phyloP scores from a whole-genome alignment of 2,329 filamentous ascomycete species.

The Graphilbum sp. region DNA sequence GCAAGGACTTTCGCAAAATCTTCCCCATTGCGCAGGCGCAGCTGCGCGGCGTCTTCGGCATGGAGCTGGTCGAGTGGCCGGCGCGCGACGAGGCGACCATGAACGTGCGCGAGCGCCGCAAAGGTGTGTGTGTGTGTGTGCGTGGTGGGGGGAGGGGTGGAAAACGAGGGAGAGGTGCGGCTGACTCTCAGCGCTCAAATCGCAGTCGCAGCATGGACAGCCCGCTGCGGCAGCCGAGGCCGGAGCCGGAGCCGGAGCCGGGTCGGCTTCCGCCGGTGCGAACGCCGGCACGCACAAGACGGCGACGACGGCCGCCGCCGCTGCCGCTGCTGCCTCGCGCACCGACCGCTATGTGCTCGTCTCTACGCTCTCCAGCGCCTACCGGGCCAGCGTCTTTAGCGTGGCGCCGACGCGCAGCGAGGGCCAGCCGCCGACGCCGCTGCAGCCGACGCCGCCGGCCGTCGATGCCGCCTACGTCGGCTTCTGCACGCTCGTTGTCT shows the following conservation, averaged over 20 bases:
- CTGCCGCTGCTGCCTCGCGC: conserved; percentile 1
- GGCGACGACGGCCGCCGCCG: neutral
- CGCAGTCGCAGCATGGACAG: no score
- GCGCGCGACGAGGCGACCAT: conserved; percentile 66
- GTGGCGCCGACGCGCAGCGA: neutral
- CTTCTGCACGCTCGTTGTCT: conserved; percentile 65
- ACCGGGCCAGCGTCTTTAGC: conserved; percentile 29
- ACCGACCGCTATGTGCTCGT: conserved; percentile 64
- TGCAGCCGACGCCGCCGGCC: conserved; percentile 28
- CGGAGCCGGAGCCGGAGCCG: no score
- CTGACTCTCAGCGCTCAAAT: no score
- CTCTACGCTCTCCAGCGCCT: conserved; percentile 52
- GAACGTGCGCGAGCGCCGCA: conserved; percentile 47
- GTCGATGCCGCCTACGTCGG: conserved; percentile 68
- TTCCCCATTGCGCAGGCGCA: conserved; percentile 63
- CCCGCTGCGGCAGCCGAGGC: no score
- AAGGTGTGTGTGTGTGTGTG: conserved; percentile 33
- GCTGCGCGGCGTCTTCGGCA: conserved; percentile 64
- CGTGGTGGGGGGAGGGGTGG: no score
- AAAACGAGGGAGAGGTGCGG: no score
- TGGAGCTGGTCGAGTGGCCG: conserved; percentile 78
- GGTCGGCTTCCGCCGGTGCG: no score
- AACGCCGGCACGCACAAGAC: conserved; percentile 13
- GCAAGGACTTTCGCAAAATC: conserved; percentile 56
- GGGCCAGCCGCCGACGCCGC: no score